Base-by-base conservation (phyloP, 345 rosid genomes). In the Pelargonium nanum region DNA sequence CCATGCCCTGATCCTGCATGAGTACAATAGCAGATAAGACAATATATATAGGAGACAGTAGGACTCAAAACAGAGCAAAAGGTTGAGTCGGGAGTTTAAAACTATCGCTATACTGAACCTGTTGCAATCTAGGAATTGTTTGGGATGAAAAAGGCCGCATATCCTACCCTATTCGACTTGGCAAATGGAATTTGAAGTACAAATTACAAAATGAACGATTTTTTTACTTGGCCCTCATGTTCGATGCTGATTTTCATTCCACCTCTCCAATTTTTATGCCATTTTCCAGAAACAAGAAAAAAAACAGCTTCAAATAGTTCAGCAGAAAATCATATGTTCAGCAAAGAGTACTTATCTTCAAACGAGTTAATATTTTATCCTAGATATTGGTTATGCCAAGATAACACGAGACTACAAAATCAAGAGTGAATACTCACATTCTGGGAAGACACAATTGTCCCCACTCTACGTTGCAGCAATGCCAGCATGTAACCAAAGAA, bases 401-500 rank as follows among this genome's bases (percentile, higher is more conserved):
- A 51, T 24, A 28, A 24, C 24, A 16, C 24, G 6, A 66, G 51
- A 20, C 53, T 67, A 44, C 53, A 25, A 12, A 53, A 58, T 58
- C 20, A 19, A 51, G 21, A 64, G 4, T 17, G 44, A 58, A 52
- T 58, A 74, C 95, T 75, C 25, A 86, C 99, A 62, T 63, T 78
- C 63, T 80, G 84, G 55, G 91, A 79, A 60, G 93, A 89, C 52
- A 84, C 81, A 2, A 81, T 82, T 21, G 85, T 65, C 55, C 90
- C 85, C 65, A 86, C 85, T 66, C 95, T 79, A 24, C 77, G 83
- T 59, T 90, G 99, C 73, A 94, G 81, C 73, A 94, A 74, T 53
- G 99, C 97, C 40, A 94, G 74, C 99, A 94, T 90, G 72, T 94
- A 94, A 58, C 99, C 97, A 52, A 87, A 83, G 75, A 87, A 81